These are phyloP conservation scores for Aspergillus sp. DNA, from an alignment of 2,329 filamentous ascomycete species.

Conservation along the genomic window DNA sequence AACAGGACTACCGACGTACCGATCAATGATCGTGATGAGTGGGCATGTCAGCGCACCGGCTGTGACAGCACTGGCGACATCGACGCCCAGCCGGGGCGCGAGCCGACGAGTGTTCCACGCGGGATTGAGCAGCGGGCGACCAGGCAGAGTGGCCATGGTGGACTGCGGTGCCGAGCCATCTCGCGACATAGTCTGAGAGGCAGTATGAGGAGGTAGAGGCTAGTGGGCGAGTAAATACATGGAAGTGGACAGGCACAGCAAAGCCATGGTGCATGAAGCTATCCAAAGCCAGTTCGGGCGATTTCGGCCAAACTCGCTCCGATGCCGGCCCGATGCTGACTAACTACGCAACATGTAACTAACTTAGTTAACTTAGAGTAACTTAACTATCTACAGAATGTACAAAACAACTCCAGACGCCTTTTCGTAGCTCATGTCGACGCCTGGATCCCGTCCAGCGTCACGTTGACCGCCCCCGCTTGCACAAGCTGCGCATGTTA, in stretches of 20 bases:
- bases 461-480: slow-evolving; percentile 84
- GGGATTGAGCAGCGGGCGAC: slow-evolving; percentile 8
- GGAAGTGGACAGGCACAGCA: too few species aligned
- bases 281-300: slow-evolving; percentile 1
- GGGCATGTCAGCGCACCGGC: slow-evolving; percentile 73
- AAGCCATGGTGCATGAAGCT: neutral
- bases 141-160: slow-evolving; percentile 14
- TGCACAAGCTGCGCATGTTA: slow-evolving; percentile 61
- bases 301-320: slow-evolving; percentile 14
- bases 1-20: too few species aligned
- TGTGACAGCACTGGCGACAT: slow-evolving; percentile 58
- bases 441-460: slow-evolving; percentile 74
- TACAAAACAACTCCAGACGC: slow-evolving; percentile 4
- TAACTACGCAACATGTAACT: too few species aligned
- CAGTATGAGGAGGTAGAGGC: slow-evolving; percentile 23
- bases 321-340: too few species aligned
- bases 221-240: too few species aligned
- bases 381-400: neutral
- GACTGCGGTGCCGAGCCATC: slow-evolving; percentile 12
- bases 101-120: slow-evolving; percentile 71
- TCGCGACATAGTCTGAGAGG: slow-evolving; percentile 18
- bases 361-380: slow-evolving; percentile 2
- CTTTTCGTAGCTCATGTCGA: slow-evolving; percentile 3
- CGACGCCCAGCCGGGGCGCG: slow-evolving; percentile 55
- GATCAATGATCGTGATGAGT: slow-evolving; percentile 78